phyloP scores from a whole-genome alignment of 805 yeast species.

The Pichia deserticola region DNA sequence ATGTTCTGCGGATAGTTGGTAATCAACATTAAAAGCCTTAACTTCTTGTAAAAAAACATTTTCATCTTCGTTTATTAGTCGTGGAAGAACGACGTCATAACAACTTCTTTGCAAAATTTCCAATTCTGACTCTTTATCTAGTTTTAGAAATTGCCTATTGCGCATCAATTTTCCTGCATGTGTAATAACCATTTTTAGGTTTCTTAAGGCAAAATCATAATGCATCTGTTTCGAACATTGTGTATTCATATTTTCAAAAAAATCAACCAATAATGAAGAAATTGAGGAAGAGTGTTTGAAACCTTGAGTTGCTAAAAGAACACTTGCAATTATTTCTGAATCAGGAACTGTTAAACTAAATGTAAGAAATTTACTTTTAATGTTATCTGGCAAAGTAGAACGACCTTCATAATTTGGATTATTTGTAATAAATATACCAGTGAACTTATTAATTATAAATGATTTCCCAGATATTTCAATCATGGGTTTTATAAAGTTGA shows the following conservation, averaged over 20 bases:
- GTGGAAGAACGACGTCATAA: constrained; percentile 59
- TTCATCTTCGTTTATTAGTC: constrained; percentile 50
- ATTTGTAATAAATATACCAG: constrained; percentile 84
- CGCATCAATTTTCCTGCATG: constrained; percentile 45
- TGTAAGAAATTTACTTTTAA: constrained; percentile 69
- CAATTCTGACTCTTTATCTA: constrained; percentile 2
- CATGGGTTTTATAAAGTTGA: not conserved
- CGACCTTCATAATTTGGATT: constrained; percentile 88
- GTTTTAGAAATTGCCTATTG: not conserved
- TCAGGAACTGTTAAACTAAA: constrained; percentile 75
- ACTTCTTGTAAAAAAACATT: constrained; percentile 24
- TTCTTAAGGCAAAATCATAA: constrained; percentile 86
- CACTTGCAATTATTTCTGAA: constrained; percentile 56
- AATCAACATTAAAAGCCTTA: constrained; percentile 21
- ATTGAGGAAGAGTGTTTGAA: constrained; percentile 41
- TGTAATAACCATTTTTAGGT: constrained; percentile 59
- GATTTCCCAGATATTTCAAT: constrained; percentile 38
- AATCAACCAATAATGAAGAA: constrained; percentile 43
- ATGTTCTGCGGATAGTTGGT: constrained; percentile 7
- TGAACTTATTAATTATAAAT: constrained; percentile 34
- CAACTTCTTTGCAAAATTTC: constrained; percentile 44
- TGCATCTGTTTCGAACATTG: constrained; percentile 52
- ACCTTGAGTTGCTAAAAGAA: constrained; percentile 66
- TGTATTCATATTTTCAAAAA: constrained; percentile 41
- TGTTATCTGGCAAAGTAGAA: constrained; percentile 73